Percentiles rank a stretch among this genome's conserved stretches.
phyloP scores from a whole-genome alignment of 805 yeast species.

The Tetrapisispora arboricola region DNA sequence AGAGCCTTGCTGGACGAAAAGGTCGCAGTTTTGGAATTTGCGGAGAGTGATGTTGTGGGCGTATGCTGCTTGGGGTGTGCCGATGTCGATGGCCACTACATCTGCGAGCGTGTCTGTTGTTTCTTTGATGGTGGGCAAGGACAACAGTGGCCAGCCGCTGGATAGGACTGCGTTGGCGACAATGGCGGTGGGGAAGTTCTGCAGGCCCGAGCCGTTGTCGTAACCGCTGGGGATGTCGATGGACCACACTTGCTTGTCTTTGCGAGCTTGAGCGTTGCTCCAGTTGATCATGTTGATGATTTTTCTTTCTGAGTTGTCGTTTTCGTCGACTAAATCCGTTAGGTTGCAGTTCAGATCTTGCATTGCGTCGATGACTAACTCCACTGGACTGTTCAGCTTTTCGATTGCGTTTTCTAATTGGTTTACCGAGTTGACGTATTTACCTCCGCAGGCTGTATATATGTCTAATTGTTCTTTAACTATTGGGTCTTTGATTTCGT shows the following conservation, averaged over 20 bases:
- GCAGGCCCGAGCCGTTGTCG: conserved; percentile 68
- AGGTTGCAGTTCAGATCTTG: conserved; percentile 74
- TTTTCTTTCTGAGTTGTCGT: conserved; percentile 8
- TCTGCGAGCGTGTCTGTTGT: conserved; percentile 7
- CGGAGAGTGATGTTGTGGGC: conserved; percentile 33
- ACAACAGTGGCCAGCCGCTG: conserved; percentile 57
- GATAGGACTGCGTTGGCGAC: conserved; percentile 49
- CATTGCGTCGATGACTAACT: conserved; percentile 69
- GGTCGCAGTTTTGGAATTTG: conserved; percentile 35
- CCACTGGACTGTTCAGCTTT: conserved; percentile 62
- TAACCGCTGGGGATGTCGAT: conserved; percentile 76
- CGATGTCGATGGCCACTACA: conserved; percentile 60
- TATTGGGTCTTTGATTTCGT: conserved; percentile 19
- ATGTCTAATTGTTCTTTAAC: conserved; percentile 43
- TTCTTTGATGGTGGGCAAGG: conserved; percentile 7
- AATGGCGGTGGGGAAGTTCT: conserved; percentile 29
- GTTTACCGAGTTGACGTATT: conserved; percentile 34
- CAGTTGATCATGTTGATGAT: conserved; percentile 44
- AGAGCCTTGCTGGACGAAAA: conserved; percentile 19
- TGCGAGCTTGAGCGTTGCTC: conserved; percentile 39
- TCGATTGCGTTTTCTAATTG: conserved; percentile 32
- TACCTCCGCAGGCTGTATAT: conserved; percentile 61
- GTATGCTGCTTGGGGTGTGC: conserved; percentile 51
- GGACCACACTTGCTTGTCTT: conserved; percentile 32
- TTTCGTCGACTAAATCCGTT: conserved; percentile 9